Evolutionary conservation across 805 yeast genomes (phyloP), one percentile per base, ranked within the genome.

Genomic region (Cyberlindnera maritima): DNA sequence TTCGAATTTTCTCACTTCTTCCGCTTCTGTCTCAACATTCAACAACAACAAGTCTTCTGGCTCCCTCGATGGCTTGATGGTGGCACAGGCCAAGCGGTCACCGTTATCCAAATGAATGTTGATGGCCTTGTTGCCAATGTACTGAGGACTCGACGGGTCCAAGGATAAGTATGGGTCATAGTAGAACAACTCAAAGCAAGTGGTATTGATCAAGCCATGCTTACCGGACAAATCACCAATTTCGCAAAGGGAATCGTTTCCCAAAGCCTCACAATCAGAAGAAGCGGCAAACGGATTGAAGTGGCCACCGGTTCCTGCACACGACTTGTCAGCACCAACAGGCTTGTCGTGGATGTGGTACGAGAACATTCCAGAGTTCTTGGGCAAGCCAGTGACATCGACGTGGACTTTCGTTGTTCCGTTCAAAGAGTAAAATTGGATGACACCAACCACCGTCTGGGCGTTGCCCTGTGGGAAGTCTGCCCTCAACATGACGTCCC

Each of bases 171-270:
- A 85, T 7, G 83, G 84, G 59, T 85, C 91, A 48, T 72, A 66
- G 62, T 81, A 85, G 49, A 72, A 70, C 23, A 79, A 69, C 63
- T 82, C 84, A 63, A 78, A 82, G 61, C 88, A 83, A 12, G 88
- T 83, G 18, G 87, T 74, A 60, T 83, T 75, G 58, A 85, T 81
- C 67, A 68, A 75, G 13, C 92, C 92, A 64, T 85, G 90, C 62
- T 84, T 85, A 37, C 92, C 92, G 31, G 87, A 77, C 56, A 85
- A 76, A 60, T 85, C 91, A 48, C 92, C 92, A 36, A 84, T 78
- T 64, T 81, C 81, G 62, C 89, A 85, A 31, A 62, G 68, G 8
- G 81, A 63, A 63, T 84, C 84, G 55, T 75, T 70, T 15, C 68
- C 69, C 47, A 70, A 69, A 23, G 63, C 54, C 44, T 75, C 82